Percentiles rank a stretch among this genome's conserved stretches.
These are phyloP conservation scores for Hordeum marinum DNA, from an alignment of 176 grass and related monocot genomes.

Conservation along the genomic window DNA sequence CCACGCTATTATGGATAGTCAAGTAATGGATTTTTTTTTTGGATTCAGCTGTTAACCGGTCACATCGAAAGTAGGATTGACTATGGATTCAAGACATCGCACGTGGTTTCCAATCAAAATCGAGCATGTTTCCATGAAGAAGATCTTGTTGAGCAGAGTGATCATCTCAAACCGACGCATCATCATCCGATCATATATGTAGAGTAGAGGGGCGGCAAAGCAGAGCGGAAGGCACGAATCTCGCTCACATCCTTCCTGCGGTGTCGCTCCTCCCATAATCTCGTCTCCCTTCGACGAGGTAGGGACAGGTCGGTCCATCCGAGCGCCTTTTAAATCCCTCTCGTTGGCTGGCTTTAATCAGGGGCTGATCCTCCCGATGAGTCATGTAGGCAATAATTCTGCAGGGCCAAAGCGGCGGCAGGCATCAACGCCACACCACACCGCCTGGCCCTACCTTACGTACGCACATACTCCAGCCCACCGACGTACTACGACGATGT, in stretches of 20 bases:
- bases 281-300: neutral
- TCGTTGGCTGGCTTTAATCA: slow-evolving; percentile 42
- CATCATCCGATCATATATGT: too few species aligned
- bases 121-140: too few species aligned
- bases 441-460: slow-evolving; percentile 20
- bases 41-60: too few species aligned
- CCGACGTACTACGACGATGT: neutral
- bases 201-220: too few species aligned
- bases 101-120: too few species aligned
- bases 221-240: neutral
- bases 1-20: too few species aligned
- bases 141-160: too few species aligned
- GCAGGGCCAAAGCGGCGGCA: slow-evolving; percentile 34
- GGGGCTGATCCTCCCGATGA: neutral
- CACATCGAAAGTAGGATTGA: too few species aligned
- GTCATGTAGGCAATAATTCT: slow-evolving; percentile 42
- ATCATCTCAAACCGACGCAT: too few species aligned
- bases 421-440: neutral
- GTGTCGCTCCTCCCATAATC: neutral
- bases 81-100: too few species aligned
- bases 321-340: neutral
- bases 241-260: neutral
- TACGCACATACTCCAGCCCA: neutral
- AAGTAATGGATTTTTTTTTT: too few species aligned
- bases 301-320: neutral